Conservation (phyloP, 106 monocot species). For the Platanthera guangdongensis region DNA sequence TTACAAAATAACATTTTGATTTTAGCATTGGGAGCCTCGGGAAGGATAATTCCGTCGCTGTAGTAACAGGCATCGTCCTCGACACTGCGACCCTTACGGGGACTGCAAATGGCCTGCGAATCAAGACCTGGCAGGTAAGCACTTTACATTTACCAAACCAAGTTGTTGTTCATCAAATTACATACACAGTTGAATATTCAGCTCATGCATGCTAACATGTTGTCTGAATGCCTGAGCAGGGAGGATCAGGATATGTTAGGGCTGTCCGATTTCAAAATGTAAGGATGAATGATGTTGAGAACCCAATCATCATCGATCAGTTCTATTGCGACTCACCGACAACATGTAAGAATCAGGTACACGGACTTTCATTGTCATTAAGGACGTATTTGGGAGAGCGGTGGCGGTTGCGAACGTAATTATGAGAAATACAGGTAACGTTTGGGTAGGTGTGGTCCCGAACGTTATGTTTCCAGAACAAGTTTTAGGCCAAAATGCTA, state of each 20-base stretch:
- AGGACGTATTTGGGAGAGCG: no score
- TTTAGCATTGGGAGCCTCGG: constrained; percentile 94
- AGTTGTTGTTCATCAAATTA: background rate
- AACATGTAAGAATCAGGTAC: constrained; percentile 65
- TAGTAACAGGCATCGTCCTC: constrained; percentile 53
- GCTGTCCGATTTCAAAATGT: constrained; percentile 64
- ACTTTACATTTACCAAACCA: background rate
- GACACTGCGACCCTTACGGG: constrained; percentile 52
- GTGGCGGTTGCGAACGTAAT: no score
- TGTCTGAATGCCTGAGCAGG: constrained; percentile 33
- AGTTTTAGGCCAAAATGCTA: no score
- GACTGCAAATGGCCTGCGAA: constrained; percentile 83
- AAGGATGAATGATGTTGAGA: constrained; percentile 58
- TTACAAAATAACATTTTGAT: constrained; percentile 5
- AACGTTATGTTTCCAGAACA: no score
- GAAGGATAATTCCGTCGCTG: constrained; percentile 44
- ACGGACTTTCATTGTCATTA: background rate
- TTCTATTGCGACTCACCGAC: constrained; percentile 79
- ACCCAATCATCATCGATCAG: constrained; percentile 95
- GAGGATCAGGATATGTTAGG: constrained; percentile 77
- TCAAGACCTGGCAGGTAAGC: constrained; percentile 95
- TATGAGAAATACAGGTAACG: no score
- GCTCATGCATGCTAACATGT: background rate
- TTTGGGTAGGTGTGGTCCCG: no score
- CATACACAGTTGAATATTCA: background rate